These are phyloP conservation scores for Suillus hirtellus DNA, from an alignment of 768 basidiomycete genomes.

Conservation along the genomic window DNA sequence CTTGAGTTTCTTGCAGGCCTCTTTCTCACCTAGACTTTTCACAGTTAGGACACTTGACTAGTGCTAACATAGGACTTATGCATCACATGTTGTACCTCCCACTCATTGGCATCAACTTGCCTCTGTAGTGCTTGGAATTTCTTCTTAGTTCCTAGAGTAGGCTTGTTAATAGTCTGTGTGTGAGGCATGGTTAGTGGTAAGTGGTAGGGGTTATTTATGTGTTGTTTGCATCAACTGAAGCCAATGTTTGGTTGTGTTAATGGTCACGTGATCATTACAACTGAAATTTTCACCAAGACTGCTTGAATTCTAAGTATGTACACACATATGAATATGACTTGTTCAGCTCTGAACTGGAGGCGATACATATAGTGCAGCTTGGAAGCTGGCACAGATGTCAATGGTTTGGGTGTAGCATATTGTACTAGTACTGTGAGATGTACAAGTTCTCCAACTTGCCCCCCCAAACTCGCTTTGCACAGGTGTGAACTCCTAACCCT, in stretches of 20 bases:
- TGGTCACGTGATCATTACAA: no score
- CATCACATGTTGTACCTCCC: not conserved
- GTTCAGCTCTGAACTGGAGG: no score
- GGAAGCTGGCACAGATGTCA: no score
- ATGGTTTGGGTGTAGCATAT: no score
- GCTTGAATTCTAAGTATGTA: no score
- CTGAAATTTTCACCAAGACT: no score
- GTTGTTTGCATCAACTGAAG: not conserved
- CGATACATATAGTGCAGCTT: no score
- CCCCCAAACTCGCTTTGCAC: no score
- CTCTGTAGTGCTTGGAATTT: not conserved
- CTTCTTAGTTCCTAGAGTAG: not conserved
- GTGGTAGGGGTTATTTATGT: not conserved
- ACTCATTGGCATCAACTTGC: not conserved
- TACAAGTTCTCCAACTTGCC: no score
- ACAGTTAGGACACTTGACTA: not conserved
- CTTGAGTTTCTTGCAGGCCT: not conserved
- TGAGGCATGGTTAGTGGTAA: not conserved
- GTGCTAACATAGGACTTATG: not conserved
- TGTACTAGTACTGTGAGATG: no score
- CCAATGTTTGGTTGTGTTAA: not conserved
- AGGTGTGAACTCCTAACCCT: no score
- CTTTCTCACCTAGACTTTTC: not conserved
- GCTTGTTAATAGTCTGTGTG: not conserved
- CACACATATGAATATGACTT: no score